Base-by-base conservation (phyloP, 1,139 yeast species). In the Suhomyces choctaworum region DNA sequence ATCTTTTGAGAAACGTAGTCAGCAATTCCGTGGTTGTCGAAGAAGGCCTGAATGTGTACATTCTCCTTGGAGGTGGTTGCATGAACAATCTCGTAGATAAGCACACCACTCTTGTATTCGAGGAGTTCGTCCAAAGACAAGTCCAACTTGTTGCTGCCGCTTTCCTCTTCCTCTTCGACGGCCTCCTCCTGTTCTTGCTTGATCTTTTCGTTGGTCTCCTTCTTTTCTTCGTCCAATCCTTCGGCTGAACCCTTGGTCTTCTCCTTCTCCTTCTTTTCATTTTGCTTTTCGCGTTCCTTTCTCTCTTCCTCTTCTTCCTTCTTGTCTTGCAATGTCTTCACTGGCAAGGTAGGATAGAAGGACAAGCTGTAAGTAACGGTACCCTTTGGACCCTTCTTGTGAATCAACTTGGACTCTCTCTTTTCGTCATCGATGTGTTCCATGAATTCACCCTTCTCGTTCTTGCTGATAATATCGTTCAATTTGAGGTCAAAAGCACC, bases 351-450 rank as follows among this genome's bases (percentile, higher is more conserved):
- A 16, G 98, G 97, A 61, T 78, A 88, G 68, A 92, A 92, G 3
- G 94, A 76, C 34, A 85, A 66, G 9, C 80, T 71, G 58, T 86
- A 92, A 10, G 79, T 73, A 23, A 92, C 70, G 14, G 73, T 62
- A 54, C 98, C 98, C 65, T 85, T 85, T 27, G 95, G 80, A 12
- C 92, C 89, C 54, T 81, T 84, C 48, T 74, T 79, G 51, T 80
- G 78, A 28, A 82, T 76, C 47, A 92, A 70, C 46, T 76, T 75
- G 32, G 82, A 80, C 7, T 70, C 71, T 50, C 82, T 74, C 45
- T 73, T 64, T 37, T 79, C 76, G 9, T 72, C 64, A 45, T 80
- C 83, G 29, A 75, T 64, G 43, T 75, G 68, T 51, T 81, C 86
- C 37, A 78, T 59, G 50, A 82, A 87, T 41, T 77, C 72, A 11